Base-by-base conservation (phyloP, 768 basidiomycete genomes). In the Pulveroboletus ravenelii region DNA sequence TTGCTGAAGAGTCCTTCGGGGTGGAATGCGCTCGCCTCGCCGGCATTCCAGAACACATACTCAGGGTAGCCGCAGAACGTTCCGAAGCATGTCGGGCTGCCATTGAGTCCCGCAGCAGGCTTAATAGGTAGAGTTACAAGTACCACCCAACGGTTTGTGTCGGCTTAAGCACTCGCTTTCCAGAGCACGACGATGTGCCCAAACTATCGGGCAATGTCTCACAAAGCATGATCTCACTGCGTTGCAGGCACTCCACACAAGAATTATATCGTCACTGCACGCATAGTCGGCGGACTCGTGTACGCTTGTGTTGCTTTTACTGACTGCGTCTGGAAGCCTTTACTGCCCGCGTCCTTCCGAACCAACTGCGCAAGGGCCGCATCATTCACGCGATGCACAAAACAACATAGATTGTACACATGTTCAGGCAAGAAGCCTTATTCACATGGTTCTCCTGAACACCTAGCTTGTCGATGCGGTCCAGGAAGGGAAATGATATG, bases 11-110 rank as follows among this genome's bases (percentile, higher is more conserved):
- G 61, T 93, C 90, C 0, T 97, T 93, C 63, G 93, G 93, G 10
- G 84, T 96, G 9, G 93, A 95, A 73, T 95, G 93, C 65, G 93
- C 85, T 8, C 79, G 91, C 39, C 77, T 97, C 23, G 95, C 95
- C 0, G 87, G 86, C 9, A 64, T 98, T 31, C 87, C 91, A 0
- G 84, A 87, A 56, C 53, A 66, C 2, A 75, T 98, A 8, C 74
- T 97, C 3, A 66, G 69, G 6, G 65, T 74, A 7, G 94, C 94
- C 14, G 65, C 76, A 10, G 63, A 73, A 48, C 72, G 75, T 31
- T 81, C 88, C 1, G 68, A 74, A 15, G 65, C 68, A 17, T 78
- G 93, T 72, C 80, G 81, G 61, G 57, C 56, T 12, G 67, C 74
- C 45, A 79, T 85, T 23, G 71, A 78, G 58, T 66, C 70, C 29